Evolutionary conservation across 116 monocot species (phyloP).

Genomic region (Zostera marina): DNA sequence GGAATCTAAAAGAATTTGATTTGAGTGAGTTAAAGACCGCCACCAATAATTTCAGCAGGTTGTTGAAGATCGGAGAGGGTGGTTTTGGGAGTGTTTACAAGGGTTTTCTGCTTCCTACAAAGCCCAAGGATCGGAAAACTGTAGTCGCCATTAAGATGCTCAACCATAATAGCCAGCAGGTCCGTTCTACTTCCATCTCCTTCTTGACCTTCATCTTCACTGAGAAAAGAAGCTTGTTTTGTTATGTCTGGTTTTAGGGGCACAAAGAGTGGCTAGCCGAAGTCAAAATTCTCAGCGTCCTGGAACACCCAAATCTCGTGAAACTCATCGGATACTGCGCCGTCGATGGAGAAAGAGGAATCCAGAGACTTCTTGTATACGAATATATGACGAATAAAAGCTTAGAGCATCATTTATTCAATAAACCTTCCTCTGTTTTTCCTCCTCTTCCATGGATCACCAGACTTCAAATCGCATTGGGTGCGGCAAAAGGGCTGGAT

Average conservation of each 20-base stretch:
- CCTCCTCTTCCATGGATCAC: conserved; percentile 46
- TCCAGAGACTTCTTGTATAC: conserved; percentile 57
- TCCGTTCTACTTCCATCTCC: conserved; percentile 2
- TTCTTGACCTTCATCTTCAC: not conserved
- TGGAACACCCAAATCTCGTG: conserved; percentile 78
- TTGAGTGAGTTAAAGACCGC: conserved; percentile 43
- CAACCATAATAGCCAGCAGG: conserved; percentile 52
- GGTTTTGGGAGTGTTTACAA: conserved; percentile 69
- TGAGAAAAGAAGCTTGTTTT: not conserved
- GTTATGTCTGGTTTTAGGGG: conserved; percentile 27
- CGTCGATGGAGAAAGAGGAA: conserved; percentile 42
- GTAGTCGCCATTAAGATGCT: conserved; percentile 56
- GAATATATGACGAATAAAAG: conserved; percentile 69
- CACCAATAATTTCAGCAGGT: conserved; percentile 56
- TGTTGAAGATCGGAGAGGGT: conserved; percentile 64
- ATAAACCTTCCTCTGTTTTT: conserved; percentile 32
- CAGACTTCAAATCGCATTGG: conserved; percentile 54
- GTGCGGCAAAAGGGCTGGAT: conserved; percentile 62
- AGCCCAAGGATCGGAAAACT: conserved; percentile 22
- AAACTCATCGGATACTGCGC: conserved; percentile 86
- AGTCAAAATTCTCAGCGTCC: conserved; percentile 59
- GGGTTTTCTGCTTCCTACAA: conserved; percentile 22
- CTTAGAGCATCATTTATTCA: conserved; percentile 65
- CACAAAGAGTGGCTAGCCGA: conserved; percentile 84
- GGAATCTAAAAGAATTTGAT: conserved; percentile 42